A percentile compares a stretch with the other conserved stretches of the same genome.
Evolutionary conservation across 352 stramenopile species (phyloP).

Genomic region (Phytophthora citricola): DNA sequence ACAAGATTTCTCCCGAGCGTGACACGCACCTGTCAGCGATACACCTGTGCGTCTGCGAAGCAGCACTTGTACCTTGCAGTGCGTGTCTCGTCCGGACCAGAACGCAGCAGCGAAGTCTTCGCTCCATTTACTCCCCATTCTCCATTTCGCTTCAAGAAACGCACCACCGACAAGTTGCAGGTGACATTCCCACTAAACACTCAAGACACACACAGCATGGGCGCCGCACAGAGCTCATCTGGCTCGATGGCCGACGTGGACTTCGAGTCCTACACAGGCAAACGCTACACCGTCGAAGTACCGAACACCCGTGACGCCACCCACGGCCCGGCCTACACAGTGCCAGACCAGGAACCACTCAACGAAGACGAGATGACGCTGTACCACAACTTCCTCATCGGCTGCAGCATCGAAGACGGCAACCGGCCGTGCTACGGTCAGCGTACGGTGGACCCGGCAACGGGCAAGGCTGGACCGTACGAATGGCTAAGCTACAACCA

Average conservation of each 20-base stretch:
- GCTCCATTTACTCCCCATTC: conserved; percentile 3
- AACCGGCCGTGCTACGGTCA: conserved; percentile 35
- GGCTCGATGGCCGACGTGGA: conserved; percentile 52
- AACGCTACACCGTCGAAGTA: conserved; percentile 36
- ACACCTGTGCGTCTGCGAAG: conserved; percentile 4
- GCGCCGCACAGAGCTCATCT: conserved; percentile 42
- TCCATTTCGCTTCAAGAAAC: conserved; percentile 7
- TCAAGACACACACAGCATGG: conserved; percentile 35
- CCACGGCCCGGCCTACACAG: conserved; percentile 30
- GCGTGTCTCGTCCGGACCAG: conserved; percentile 6
- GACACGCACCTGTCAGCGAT: conserved; percentile 1
- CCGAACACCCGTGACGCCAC: conserved; percentile 29
- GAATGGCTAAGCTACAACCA: conserved; percentile 54
- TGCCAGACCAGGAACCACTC: conserved; percentile 19
- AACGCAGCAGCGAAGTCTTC: neutral
- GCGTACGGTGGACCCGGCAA: conserved; percentile 24
- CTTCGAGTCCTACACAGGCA: conserved; percentile 37
- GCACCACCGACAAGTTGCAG: neutral
- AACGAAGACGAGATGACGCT: conserved; percentile 34
- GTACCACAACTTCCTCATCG: conserved; percentile 41
- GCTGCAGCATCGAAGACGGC: conserved; percentile 29
- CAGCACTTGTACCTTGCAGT: conserved; percentile 1
- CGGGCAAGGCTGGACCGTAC: conserved; percentile 35
- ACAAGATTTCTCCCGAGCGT: conserved; percentile 2
- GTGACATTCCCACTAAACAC: neutral